Evolutionary conservation across 441 rosid species (phyloP).

Genomic region (Mallotus repandus): DNA sequence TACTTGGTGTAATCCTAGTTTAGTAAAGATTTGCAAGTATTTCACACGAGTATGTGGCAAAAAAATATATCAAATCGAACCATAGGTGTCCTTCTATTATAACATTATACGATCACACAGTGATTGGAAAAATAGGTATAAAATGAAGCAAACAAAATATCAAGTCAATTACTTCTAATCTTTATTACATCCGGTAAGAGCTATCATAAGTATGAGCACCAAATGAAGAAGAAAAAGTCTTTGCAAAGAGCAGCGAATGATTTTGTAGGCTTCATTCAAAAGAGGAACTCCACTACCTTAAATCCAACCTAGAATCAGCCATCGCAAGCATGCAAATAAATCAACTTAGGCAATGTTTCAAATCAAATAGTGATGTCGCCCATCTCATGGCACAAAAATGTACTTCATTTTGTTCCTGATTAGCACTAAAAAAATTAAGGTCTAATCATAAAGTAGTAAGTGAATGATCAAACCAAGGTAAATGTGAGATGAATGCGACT

Average conservation of each 20-base stretch:
- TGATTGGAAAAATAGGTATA: neutral
- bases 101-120: neutral
- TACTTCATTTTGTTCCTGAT: conserved; percentile 91
- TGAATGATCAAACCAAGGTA: conserved; percentile 20
- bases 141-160: neutral
- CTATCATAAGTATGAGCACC: neutral
- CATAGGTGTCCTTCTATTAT: neutral
- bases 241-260: conserved; percentile 12
- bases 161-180: neutral
- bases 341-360: conserved; percentile 90
- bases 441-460: conserved; percentile 17
- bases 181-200: neutral
- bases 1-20: neutral
- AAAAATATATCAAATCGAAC: neutral
- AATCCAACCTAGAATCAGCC: conserved; percentile 86
- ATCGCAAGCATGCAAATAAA: conserved; percentile 91
- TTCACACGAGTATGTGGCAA: too few relatives aligned
- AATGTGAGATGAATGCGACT: conserved; percentile 1
- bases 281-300: conserved; percentile 57
- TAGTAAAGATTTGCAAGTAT: neutral
- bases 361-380: conserved; percentile 79
- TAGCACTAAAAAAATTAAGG: conserved; percentile 25
- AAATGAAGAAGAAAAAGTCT: neutral
- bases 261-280: conserved; percentile 7
- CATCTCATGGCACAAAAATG: conserved; percentile 95